Evolutionary conservation across 2,329 filamentous ascomycete genomes (phyloP).

Genomic region (Colletotrichum agaves): DNA sequence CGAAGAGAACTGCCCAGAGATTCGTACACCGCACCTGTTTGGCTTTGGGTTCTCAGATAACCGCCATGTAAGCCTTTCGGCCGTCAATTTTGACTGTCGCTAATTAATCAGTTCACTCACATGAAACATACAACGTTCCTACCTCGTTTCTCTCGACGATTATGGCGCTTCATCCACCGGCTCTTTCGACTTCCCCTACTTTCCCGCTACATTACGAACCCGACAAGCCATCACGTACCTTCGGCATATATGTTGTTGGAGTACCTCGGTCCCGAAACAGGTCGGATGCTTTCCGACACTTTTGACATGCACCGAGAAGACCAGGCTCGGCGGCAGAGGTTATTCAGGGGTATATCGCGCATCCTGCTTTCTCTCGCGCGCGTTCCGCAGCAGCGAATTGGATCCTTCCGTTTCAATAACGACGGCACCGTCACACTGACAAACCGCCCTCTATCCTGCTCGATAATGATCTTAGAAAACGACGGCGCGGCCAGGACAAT

Average conservation of each 20-base stretch:
- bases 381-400: constrained; percentile 14
- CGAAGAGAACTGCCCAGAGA: constrained; percentile 41
- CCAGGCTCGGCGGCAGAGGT: no score
- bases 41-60: constrained; percentile 39
- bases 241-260: constrained; percentile 14
- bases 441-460: no score
- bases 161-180: no score
- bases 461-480: no score
- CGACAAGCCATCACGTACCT: no score
- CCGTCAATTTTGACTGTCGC: no score
- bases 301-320: constrained; percentile 33
- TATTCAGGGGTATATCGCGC: constrained; percentile 27
- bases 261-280: constrained; percentile 20
- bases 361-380: constrained; percentile 18
- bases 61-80: constrained; percentile 22
- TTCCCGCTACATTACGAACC: no score
- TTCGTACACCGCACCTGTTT: constrained; percentile 42
- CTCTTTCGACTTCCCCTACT: no score
- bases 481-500: no score
- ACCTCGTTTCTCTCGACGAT: no score
- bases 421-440: constrained; percentile 43
- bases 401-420: constrained; percentile 37
- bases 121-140: no score
- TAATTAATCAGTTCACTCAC: no score
- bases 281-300: constrained; percentile 40